Conservation (phyloP, 495 filamentous ascomycete species). For the Aspergillus taichungensis region DNA sequence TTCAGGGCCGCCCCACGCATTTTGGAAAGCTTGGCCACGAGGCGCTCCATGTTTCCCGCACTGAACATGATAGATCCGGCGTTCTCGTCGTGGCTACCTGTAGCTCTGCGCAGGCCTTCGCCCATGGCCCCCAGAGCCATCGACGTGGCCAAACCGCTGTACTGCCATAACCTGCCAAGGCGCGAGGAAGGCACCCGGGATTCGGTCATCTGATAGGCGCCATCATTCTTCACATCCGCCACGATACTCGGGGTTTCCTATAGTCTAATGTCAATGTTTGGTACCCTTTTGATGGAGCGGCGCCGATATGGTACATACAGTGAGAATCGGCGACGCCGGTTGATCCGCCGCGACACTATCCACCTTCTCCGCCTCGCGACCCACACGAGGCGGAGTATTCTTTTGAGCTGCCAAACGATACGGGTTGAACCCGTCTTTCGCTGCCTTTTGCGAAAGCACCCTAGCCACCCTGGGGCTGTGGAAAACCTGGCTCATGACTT, state of each 20-base stretch:
- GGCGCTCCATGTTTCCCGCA: conserved; percentile 78
- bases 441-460: conserved; percentile 33
- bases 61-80: conserved; percentile 80
- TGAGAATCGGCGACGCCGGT: too few species aligned
- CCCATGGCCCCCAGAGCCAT: conserved; percentile 93
- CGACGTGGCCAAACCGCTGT: conserved; percentile 81
- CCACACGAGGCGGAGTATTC: too few species aligned
- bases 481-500: conserved; percentile 53
- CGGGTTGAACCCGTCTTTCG: conserved; percentile 3
- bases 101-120: conserved; percentile 68
- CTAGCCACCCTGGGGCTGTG: conserved; percentile 50
- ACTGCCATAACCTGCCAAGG: conserved; percentile 84
- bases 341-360: conserved; percentile 4
- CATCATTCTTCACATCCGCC: conserved; percentile 11
- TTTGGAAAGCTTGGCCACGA: conserved; percentile 83
- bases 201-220: conserved; percentile 66
- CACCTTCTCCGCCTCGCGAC: too few species aligned
- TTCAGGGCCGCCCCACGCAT: conserved; percentile 99
- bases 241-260: conserved; percentile 8
- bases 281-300: background rate
- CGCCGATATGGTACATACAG: background rate
- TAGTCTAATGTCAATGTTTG: conserved; percentile 1
- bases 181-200: conserved; percentile 87
- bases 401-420: too few species aligned
- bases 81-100: conserved; percentile 47